phyloP scores from a whole-genome alignment of 805 yeast genomes.

The Wickerhamomyces sydowiorum region DNA sequence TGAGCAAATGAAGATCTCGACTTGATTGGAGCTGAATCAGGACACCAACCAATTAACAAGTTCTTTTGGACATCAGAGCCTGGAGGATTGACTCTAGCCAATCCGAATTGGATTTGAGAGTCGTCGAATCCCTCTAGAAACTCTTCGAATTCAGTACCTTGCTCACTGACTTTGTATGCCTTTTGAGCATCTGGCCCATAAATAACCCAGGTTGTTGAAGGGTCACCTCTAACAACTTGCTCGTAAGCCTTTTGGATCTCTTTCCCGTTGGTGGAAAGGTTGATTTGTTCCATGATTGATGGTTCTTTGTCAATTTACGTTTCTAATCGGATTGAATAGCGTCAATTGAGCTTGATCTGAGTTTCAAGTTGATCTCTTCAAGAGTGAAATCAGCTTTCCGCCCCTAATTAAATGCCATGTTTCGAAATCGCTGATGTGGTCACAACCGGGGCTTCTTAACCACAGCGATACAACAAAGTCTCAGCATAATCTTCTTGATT shows the following conservation, averaged over 20 bases:
- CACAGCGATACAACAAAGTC: too few relatives aligned
- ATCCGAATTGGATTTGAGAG: slow-evolving; percentile 84
- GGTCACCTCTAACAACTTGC: slow-evolving; percentile 73
- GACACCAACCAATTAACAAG: slow-evolving; percentile 92
- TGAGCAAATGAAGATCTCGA: slow-evolving; percentile 70
- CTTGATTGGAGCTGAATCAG: slow-evolving; percentile 86
- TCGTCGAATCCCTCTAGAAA: slow-evolving; percentile 81
- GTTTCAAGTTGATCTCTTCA: too few relatives aligned
- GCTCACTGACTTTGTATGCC: slow-evolving; percentile 34
- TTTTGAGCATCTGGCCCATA: slow-evolving; percentile 63
- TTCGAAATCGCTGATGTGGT: too few relatives aligned
- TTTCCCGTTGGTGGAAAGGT: slow-evolving; percentile 62
- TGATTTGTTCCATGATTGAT: slow-evolving; percentile 36
- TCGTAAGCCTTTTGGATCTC: slow-evolving; percentile 73
- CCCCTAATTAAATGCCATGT: too few relatives aligned
- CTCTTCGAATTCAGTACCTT: slow-evolving; percentile 65
- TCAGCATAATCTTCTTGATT: too few relatives aligned
- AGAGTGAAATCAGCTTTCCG: not conserved
- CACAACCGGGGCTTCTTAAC: too few relatives aligned
- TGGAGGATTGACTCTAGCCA: slow-evolving; percentile 81
- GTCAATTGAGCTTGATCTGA: not conserved
- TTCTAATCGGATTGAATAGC: too few relatives aligned
- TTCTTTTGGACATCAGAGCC: slow-evolving; percentile 88
- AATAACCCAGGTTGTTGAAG: slow-evolving; percentile 66
- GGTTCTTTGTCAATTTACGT: not conserved